Conservation (phyloP, 2,329 filamentous ascomycete genomes). For the Sporothrix inflata region DNA sequence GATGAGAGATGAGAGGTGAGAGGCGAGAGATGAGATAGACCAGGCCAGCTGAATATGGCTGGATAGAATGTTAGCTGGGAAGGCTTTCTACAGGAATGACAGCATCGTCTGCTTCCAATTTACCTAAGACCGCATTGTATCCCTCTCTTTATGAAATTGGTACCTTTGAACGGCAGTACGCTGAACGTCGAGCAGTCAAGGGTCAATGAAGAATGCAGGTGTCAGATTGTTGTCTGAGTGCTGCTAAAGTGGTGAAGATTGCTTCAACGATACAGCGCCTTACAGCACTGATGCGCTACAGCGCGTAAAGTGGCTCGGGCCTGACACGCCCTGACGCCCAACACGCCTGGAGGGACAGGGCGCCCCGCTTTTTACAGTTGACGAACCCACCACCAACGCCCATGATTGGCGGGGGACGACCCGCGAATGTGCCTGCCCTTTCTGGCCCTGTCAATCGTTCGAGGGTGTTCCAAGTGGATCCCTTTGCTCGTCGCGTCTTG, state of each 20-base stretch:
- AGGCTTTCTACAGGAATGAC: not conserved
- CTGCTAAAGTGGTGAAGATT: too few relatives aligned
- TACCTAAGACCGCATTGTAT: not conserved
- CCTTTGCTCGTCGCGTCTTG: conserved; percentile 27
- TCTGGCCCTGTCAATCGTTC: not conserved
- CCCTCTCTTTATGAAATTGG: not conserved
- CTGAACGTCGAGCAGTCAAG: not conserved
- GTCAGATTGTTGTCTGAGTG: not conserved
- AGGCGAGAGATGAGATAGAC: not conserved
- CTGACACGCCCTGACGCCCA: not conserved
- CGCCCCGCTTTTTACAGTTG: conserved; percentile 29
- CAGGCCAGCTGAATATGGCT: not conserved
- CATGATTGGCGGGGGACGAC: conserved; percentile 17
- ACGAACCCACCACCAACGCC: not conserved
- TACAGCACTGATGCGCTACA: not conserved
- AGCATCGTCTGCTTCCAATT: not conserved
- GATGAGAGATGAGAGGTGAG: not conserved
- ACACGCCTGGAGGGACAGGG: not conserved
- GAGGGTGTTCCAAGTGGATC: not conserved
- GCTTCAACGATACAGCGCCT: not conserved
- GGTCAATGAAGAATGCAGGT: not conserved
- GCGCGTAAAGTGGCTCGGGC: conserved; percentile 15
- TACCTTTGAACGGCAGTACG: not conserved
- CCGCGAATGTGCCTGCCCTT: not conserved
- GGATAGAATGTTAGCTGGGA: not conserved